Conservation (phyloP, 805 yeast genomes). For the Candida gorgasii region DNA sequence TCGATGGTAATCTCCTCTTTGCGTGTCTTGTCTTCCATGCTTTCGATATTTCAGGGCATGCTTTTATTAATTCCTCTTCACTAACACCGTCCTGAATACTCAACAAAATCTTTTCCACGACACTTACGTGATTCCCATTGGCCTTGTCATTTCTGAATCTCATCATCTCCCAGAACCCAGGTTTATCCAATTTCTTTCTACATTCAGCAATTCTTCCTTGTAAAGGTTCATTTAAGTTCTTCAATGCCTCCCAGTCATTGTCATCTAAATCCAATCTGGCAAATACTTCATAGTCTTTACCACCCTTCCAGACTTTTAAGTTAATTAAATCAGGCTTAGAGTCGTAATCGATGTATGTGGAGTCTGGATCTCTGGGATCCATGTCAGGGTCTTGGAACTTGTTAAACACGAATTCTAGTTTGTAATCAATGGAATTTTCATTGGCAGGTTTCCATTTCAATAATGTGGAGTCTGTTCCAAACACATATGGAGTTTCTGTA, state of each 20-base stretch:
- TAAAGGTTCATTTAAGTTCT: constrained; percentile 71
- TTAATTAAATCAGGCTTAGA: constrained; percentile 64
- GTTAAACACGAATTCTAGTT: constrained; percentile 63
- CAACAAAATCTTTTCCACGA: constrained; percentile 78
- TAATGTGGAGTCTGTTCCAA: constrained; percentile 85
- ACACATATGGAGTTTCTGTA: constrained; percentile 79
- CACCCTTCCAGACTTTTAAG: constrained; percentile 79
- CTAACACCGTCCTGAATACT: constrained; percentile 86
- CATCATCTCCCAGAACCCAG: constrained; percentile 76
- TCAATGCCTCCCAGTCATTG: constrained; percentile 79
- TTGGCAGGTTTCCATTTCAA: constrained; percentile 97
- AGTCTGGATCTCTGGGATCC: constrained; percentile 64
- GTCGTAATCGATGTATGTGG: constrained; percentile 80
- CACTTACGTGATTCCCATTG: constrained; percentile 81
- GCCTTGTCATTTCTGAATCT: constrained; percentile 92
- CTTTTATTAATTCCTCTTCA: constrained; percentile 67
- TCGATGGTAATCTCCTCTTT: constrained; percentile 25
- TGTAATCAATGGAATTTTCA: constrained; percentile 92
- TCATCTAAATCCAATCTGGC: constrained; percentile 62
- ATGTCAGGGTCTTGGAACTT: constrained; percentile 60
- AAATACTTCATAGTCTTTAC: constrained; percentile 60
- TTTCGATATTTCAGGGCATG: constrained; percentile 55
- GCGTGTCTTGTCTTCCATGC: constrained; percentile 63
- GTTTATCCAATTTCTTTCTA: constrained; percentile 54
- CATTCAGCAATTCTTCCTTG: constrained; percentile 91